Base-by-base conservation (phyloP, 2,329 filamentous ascomycete genomes). In the Claviceps capensis region DNA sequence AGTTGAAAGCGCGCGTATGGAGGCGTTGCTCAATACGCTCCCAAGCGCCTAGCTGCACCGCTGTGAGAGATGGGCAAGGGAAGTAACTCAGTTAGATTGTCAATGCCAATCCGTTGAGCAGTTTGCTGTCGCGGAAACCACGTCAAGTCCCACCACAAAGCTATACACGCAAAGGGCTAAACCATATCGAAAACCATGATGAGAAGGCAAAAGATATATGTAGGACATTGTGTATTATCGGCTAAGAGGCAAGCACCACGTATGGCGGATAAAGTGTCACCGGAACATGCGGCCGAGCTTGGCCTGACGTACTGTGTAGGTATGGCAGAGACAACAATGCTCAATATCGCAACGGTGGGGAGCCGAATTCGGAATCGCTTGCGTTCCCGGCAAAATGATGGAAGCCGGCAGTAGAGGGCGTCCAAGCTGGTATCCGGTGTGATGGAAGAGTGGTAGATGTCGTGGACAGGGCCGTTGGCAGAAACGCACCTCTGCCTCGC, bases 111-210 rank as follows among this genome's bases (percentile, higher is more conserved):
- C n/a, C 47, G 26, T 34, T n/a, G 34, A 43, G 17, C 36, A 45
- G 51, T 52, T 52, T 49, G 51, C 51, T 42, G 23, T 46, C 1
- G 40, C 16, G 22, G 34, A 46, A 46, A 36, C 34, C 30, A 17
- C 23, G 38, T 34, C 11, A 42, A 4, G 40, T 22, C 5, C 34
- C 19, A 13, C 14, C 51, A 49, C 47, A 52, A n/a, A 42, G 5
- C 17, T 23, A 11, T n/a, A 22, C 36, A 48, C 17, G 13, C 8
- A n/a, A 36, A 13, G 14, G 23, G 9, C 8, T 34, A 34, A 11
- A 34, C 30, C 30, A 34, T 34, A 34, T 34, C 30, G 30, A 34
- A 11, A 4, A 44, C 11, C 1, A 51, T 40, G n/a, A 16, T 16
- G 7, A 19, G 6, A 42, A 43, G 22, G 43, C 14, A 37, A 16